Evolutionary conservation across 2,329 filamentous ascomycete species (phyloP).

Genomic region (Talaromyces sp.): DNA sequence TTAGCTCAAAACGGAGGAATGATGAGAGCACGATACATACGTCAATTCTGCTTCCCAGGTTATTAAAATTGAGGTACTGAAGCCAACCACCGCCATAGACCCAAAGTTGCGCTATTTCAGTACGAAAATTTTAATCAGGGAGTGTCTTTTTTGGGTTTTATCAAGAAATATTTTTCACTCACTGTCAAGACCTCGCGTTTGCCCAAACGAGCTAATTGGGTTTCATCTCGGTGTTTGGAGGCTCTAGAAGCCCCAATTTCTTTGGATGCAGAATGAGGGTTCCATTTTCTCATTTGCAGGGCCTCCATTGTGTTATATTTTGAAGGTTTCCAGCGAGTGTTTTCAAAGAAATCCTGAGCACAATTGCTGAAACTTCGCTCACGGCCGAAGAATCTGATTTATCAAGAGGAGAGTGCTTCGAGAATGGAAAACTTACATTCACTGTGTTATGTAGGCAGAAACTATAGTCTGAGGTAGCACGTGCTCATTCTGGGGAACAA

Average conservation of each 20-base stretch:
- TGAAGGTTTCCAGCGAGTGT: neutral
- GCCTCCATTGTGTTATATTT: slow-evolving; percentile 10
- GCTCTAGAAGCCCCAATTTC: slow-evolving; percentile 14
- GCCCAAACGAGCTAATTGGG: slow-evolving; percentile 50
- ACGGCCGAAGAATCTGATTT: neutral
- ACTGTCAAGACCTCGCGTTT: slow-evolving; percentile 50
- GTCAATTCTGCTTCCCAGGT: slow-evolving; percentile 12
- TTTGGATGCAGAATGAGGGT: neutral
- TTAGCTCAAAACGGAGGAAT: neutral
- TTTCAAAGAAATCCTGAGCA: neutral
- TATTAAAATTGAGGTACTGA: slow-evolving; percentile 13
- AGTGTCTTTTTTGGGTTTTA: neutral
- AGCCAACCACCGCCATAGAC: slow-evolving; percentile 11
- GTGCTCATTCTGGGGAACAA: neutral
- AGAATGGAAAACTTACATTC: neutral
- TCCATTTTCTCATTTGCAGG: slow-evolving; percentile 2
- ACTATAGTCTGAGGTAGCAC: neutral
- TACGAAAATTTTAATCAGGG: neutral
- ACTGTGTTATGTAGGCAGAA: neutral
- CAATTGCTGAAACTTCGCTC: neutral
- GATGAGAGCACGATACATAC: neutral
- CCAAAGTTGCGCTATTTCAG: slow-evolving; percentile 10
- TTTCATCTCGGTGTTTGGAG: slow-evolving; percentile 33
- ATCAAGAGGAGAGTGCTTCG: too few species aligned
- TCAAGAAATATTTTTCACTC: neutral